Conservation (phyloP, 2,329 filamentous ascomycete species). For the Pseudogymnoascus destructans region DNA sequence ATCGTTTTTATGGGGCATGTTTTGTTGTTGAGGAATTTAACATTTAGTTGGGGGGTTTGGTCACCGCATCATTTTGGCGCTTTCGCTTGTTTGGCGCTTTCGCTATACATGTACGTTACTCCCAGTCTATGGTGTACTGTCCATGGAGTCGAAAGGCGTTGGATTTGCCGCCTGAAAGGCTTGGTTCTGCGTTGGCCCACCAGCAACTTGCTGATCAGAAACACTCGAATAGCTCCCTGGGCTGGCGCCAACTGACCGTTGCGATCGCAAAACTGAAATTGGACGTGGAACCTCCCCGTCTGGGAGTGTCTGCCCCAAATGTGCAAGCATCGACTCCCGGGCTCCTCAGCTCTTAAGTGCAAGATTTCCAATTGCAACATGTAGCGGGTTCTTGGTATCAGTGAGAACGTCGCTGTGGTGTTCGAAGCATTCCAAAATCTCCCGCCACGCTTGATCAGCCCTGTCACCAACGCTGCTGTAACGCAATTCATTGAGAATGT, state of each 20-base stretch:
- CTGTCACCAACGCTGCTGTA: slow-evolving; percentile 21
- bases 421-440: slow-evolving; percentile 22
- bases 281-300: slow-evolving; percentile 14
- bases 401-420: slow-evolving; percentile 22
- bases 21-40: too few relatives aligned
- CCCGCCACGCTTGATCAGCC: slow-evolving; percentile 24
- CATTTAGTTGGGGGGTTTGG: too few relatives aligned
- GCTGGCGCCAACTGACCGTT: slow-evolving; percentile 16
- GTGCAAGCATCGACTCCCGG: slow-evolving; percentile 18
- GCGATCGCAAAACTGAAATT: slow-evolving; percentile 18
- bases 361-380: slow-evolving; percentile 22
- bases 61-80: too few relatives aligned
- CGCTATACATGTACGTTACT: too few relatives aligned
- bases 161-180: slow-evolving; percentile 13
- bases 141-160: slow-evolving; percentile 15
- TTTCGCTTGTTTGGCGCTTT: too few relatives aligned
- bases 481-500: slow-evolving; percentile 26
- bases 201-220: slow-evolving; percentile 10
- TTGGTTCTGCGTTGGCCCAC: slow-evolving; percentile 9
- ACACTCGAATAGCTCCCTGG: not conserved
- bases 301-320: slow-evolving; percentile 10
- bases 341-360: slow-evolving; percentile 23
- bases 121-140: slow-evolving; percentile 22
- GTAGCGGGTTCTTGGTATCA: slow-evolving; percentile 21
- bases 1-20: too few relatives aligned